Percentiles rank a stretch among this genome's conserved stretches.
Evolutionary conservation across 2,329 filamentous ascomycete genomes (phyloP).

Genomic region (Escovopsis sp.): DNA sequence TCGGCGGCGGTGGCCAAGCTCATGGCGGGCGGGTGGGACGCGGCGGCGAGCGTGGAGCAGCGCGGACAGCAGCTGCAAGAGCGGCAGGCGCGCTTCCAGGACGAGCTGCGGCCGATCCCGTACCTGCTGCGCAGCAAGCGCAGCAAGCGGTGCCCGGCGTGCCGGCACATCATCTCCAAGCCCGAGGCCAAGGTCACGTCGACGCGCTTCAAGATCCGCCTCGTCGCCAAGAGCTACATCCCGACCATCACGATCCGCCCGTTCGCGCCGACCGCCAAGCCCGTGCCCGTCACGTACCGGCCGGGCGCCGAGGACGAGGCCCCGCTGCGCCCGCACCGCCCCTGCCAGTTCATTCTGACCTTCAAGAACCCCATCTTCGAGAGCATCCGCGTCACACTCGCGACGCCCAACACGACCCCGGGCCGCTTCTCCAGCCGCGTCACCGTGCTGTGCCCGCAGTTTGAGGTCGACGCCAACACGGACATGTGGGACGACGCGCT

Average conservation of each 20-base stretch:
- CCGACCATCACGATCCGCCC: conserved; percentile 64
- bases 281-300: conserved; percentile 20
- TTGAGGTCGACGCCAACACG: conserved; percentile 89
- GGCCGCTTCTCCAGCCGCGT: conserved; percentile 65
- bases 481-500: conserved; percentile 78
- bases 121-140: conserved; percentile 80
- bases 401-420: conserved; percentile 66
- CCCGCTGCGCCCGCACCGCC: conserved; percentile 40
- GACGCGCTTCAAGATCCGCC: conserved; percentile 80
- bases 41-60: conserved; percentile 38
- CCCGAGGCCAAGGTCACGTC: conserved; percentile 83
- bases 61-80: conserved; percentile 37
- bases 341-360: conserved; percentile 71
- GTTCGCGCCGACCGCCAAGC: conserved; percentile 27
- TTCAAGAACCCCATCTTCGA: conserved; percentile 94
- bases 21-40: conserved; percentile 45
- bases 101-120: conserved; percentile 67
- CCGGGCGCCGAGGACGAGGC: conserved; percentile 17
- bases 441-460: conserved; percentile 86
- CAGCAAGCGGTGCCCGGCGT: conserved; percentile 82
- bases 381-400: conserved; percentile 70
- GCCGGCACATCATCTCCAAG: conserved; percentile 88
- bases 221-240: conserved; percentile 79
- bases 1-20: conserved; percentile 45
- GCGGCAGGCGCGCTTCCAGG: conserved; percentile 46